These are phyloP conservation scores for Serendipita sp. DNA, from an alignment of 768 basidiomycete genomes.

Conservation along the genomic window DNA sequence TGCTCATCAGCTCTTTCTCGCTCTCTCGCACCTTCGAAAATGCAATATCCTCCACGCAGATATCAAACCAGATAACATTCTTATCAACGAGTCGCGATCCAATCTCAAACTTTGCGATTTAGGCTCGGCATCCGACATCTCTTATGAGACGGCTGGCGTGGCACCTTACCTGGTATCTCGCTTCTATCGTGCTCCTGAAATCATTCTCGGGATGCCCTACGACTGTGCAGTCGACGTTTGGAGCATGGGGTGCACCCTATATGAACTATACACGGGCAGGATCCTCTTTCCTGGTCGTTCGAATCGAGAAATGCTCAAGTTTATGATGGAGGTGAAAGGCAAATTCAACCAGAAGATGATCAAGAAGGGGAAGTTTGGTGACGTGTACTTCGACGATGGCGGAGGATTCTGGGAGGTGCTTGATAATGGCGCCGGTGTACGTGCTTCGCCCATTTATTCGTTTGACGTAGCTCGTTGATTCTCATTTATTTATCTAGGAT, in stretches of 20 bases:
- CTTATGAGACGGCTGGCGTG: conserved; percentile 55
- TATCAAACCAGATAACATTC: conserved; percentile 95
- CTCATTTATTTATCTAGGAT: conserved; percentile 35
- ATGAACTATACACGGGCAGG: conserved; percentile 89
- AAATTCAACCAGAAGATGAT: conserved; percentile 87
- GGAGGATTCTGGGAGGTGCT: conserved; percentile 47
- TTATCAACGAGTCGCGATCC: conserved; percentile 91
- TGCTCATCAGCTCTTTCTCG: conserved; percentile 87
- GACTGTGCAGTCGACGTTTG: conserved; percentile 89
- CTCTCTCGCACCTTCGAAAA: conserved; percentile 71
- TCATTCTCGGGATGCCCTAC: conserved; percentile 92
- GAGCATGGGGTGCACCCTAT: conserved; percentile 97
- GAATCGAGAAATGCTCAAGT: conserved; percentile 93
- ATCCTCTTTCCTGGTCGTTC: conserved; percentile 93
- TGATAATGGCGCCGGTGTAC: conserved; percentile 69
- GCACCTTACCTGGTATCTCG: conserved; percentile 95
- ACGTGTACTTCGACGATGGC: conserved; percentile 87
- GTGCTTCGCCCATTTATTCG: conserved; percentile 21
- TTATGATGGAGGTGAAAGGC: conserved; percentile 97
- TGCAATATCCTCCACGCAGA: conserved; percentile 95
- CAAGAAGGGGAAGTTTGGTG: conserved; percentile 86
- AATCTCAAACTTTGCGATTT: conserved; percentile 89
- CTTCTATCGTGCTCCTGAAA: conserved; percentile 97
- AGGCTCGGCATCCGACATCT: conserved; percentile 89
- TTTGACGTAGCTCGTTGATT: neutral